A percentile compares a stretch with the other conserved stretches of the same genome.
Evolutionary conservation across 2,329 filamentous ascomycete genomes (phyloP).

Genomic region (Cordyceps fumosorosea): DNA sequence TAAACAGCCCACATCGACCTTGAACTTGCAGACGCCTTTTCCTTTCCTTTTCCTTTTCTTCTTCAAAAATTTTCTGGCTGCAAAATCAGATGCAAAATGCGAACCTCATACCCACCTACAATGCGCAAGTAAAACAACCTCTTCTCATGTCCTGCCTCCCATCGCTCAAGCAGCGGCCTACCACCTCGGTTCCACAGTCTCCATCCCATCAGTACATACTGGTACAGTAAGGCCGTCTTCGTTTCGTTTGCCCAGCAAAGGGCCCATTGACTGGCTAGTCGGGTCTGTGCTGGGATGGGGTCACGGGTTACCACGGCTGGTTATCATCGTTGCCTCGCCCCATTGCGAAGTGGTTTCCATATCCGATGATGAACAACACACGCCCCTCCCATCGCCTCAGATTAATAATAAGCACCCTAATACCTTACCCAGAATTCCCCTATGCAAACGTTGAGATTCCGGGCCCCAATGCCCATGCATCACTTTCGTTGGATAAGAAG

Average conservation of each 20-base stretch:
- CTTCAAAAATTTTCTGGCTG: background rate
- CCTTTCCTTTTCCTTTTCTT: background rate
- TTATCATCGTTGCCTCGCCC: background rate
- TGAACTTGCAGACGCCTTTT: background rate
- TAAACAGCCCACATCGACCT: background rate
- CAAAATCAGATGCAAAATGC: background rate
- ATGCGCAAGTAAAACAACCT: background rate
- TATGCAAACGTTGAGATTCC: background rate
- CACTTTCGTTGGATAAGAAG: background rate
- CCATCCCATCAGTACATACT: background rate
- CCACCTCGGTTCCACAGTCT: background rate
- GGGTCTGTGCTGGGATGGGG: background rate
- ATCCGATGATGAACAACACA: background rate
- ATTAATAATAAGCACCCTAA: background rate
- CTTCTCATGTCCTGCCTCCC: background rate
- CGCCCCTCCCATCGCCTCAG: background rate
- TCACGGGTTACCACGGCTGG: background rate
- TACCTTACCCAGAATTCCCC: background rate
- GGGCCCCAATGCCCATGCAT: background rate
- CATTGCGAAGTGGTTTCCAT: background rate
- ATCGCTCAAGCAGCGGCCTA: background rate
- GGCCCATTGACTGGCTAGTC: background rate
- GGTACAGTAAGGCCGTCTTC: background rate
- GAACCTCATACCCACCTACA: background rate
- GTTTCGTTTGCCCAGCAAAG: background rate